A percentile compares a stretch with the other conserved stretches of the same genome.
Evolutionary conservation across 1,284 basidiomycete genomes (phyloP).

Genomic region (Malassezia furfur): DNA sequence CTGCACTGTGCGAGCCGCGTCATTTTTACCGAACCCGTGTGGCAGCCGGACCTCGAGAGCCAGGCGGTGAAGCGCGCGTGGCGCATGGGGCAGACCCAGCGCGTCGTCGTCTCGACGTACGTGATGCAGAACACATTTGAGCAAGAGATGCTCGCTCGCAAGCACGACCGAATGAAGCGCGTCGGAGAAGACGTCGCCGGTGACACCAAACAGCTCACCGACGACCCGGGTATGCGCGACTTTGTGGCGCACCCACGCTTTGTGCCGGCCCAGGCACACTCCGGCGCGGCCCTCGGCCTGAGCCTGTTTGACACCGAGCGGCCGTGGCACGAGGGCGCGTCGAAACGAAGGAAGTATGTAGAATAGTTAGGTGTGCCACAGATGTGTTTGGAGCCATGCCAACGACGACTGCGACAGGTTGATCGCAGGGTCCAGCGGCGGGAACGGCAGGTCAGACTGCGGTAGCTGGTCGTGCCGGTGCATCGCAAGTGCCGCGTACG

Average conservation of each 20-base stretch:
- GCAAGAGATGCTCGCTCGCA: conserved; percentile 4
- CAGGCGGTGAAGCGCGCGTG: conserved; percentile 21
- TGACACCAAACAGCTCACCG: not conserved
- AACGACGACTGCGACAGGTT: conserved; percentile 7
- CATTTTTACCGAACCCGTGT: conserved; percentile 18
- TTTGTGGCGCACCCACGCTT: conserved; percentile 13
- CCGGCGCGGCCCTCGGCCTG: too few species aligned
- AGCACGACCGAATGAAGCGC: not conserved
- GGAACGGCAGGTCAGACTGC: not conserved
- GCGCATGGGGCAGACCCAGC: conserved; percentile 18
- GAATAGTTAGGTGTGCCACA: not conserved
- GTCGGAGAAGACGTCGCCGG: not conserved
- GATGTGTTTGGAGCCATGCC: conserved; percentile 9
- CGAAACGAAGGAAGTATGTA: not conserved
- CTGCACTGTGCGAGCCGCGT: conserved; percentile 18
- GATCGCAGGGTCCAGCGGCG: conserved; percentile 1
- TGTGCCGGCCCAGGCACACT: not conserved
- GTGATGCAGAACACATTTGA: conserved; percentile 12
- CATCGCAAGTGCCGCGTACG: conserved; percentile 30
- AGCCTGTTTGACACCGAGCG: not conserved
- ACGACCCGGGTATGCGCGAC: conserved; percentile 14
- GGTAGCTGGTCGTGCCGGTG: conserved; percentile 18
- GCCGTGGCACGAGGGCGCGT: not conserved
- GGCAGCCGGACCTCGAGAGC: conserved; percentile 17
- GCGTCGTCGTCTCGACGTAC: conserved; percentile 15